Evolutionary conservation across 2,329 filamentous ascomycete species (phyloP), one percentile per base, ranked within the genome.

Genomic region (Lachnellula subtilissima): DNA sequence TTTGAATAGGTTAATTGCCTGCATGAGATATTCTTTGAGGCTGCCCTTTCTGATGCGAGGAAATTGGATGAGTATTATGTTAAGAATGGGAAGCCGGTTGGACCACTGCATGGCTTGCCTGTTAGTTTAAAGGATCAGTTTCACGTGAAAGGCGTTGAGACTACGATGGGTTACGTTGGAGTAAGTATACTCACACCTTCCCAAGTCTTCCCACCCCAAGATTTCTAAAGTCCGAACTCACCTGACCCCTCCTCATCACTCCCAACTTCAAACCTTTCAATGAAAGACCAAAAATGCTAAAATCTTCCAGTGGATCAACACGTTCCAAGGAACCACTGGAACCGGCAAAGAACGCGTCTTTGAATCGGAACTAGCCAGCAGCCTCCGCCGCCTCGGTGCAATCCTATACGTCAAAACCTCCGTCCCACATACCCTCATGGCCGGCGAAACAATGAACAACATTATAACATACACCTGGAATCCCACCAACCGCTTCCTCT

Each of bases 131-230:
- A 75, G 49, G 73, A 75, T 51, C 71, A 70, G 59, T 70, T 62
- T 60, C 69, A 64, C 61, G 68, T 65, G 39, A 70, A 58, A 58
- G 70, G 62, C 55, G 69, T 66, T 23, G 66, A 62, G 61, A 67
- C 64, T 47, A 71, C 64, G 17, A 86, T 86, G 75, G 84, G 83
- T 12, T 87, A 86, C 64, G 74, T 86, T 23, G 82, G 83, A n/a
- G 58, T 62, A 58, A 54, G 62, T 62, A 45, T 2, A 9, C 9
- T 32, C 28, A 32, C 28, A 9, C 35, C 32, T 45, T 17, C n/a
- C 42, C 19, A 35, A 22, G 7, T 19, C 40, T 15, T 22, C 19
- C 28, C 48, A 17, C 7, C 19, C 28, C 48, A 19, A 8, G 4
- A 15, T 2, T 28, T 19, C 11, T 39, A 23, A 6, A 12, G 5